Base-by-base conservation (phyloP, 2,329 filamentous ascomycete species). In the Paecilomyces formosus region DNA sequence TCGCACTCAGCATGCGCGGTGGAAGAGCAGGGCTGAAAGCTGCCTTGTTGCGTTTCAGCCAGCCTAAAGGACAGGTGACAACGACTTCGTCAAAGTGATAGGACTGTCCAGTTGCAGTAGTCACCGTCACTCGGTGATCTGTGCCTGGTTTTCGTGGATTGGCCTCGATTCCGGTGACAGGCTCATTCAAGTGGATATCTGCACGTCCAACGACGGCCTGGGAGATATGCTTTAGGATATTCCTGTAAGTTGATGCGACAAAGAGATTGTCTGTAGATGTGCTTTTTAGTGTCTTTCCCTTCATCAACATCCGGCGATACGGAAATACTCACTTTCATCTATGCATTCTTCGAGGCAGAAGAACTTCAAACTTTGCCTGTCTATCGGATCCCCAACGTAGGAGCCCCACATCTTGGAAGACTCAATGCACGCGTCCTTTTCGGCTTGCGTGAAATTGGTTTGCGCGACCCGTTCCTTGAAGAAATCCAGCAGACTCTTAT, bases 331-430 rank as follows among this genome's bases (percentile, higher is more conserved):
- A 78, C 79, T 77, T 18, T 85, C 85, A 64, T 87, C 85, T 54
- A 87, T 82, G 58, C 83, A 86, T 66, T 87, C 84, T 66, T 88
- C 85, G 28, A 88, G 73, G 76, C 82, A 85, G 66, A 87, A 86
- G 69, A 84, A 88, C 64, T 81, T 84, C 61, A 88, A 69, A 65
- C 83, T 86, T 67, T 88, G 85, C 52, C 72, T 78, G 63, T 83
- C 79, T 30, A 86, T 76, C 0, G 81, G 77, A 60, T 82, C 83
- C 6, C 85, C 85, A 8, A 88, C 81, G 68, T 87, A 88, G 0
- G 81, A 80, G 39, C 85, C 85, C 84, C 85, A 88, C 71, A 85
- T 80, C 58, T 82, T 80, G 18, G 81, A 80, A 65, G 84, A 77
- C 50, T 83, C 76, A 5, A 85, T 67, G 33, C 84, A 76, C 0